Conservation (phyloP, 768 basidiomycete species). For the Suillus subluteus region DNA sequence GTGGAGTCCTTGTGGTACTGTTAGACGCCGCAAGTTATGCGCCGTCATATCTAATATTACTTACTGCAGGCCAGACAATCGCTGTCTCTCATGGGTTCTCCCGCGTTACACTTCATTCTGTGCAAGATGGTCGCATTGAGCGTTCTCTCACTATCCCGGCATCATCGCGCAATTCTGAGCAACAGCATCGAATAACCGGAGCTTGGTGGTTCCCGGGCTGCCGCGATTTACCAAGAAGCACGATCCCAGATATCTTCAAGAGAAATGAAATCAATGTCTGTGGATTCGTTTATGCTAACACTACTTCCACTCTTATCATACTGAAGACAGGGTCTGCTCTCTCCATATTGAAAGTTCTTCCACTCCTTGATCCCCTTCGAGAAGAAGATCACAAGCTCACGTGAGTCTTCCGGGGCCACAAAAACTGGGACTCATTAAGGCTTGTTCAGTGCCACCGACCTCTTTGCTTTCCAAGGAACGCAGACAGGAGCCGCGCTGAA, state of each 20-base stretch:
- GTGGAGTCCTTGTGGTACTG: conserved; percentile 84
- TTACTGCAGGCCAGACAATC: conserved; percentile 61
- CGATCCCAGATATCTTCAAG: conserved; percentile 78
- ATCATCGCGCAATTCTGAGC: conserved; percentile 18
- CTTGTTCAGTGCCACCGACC: conserved; percentile 64
- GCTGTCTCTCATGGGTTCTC: conserved; percentile 74
- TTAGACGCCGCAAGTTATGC: conserved; percentile 8
- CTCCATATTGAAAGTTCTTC: conserved; percentile 67
- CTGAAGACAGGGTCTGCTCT: conserved; percentile 79
- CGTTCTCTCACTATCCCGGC: conserved; percentile 46
- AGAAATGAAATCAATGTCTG: conserved; percentile 66
- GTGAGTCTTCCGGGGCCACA: conserved; percentile 43
- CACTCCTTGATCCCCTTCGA: conserved; percentile 70
- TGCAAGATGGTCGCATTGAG: conserved; percentile 72
- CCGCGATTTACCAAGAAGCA: conserved; percentile 38
- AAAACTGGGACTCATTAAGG: conserved; percentile 18
- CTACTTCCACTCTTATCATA: conserved; percentile 19
- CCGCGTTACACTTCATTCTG: conserved; percentile 69
- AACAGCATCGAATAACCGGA: conserved; percentile 42
- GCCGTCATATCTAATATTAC: conserved; percentile 10
- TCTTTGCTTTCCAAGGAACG: conserved; percentile 81
- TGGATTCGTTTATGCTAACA: conserved; percentile 7
- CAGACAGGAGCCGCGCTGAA: conserved; percentile 52
- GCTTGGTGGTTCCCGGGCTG: conserved; percentile 76
- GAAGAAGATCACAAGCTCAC: conserved; percentile 69